A percentile compares a stretch with the other conserved stretches of the same genome.
Conservation (phyloP, 1,139 yeast species). For the Nakaseomyces glabratus region DNA sequence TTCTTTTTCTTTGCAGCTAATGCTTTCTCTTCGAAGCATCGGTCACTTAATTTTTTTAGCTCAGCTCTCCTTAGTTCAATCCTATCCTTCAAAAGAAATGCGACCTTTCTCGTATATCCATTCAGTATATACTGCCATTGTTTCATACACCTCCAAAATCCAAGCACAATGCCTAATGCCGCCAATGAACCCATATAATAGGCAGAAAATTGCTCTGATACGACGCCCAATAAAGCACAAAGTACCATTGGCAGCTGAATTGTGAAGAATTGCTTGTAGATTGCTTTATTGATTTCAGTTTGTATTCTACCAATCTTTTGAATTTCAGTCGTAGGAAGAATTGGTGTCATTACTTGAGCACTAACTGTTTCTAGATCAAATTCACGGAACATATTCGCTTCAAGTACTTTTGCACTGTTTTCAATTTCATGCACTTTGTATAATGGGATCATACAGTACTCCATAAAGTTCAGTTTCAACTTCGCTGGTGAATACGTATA, state of each 20-base stretch:
- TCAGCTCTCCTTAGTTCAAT: conserved; percentile 3
- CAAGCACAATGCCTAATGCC: conserved; percentile 28
- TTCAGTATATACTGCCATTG: conserved; percentile 1
- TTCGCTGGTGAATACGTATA: conserved; percentile 21
- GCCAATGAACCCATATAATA: conserved; percentile 30
- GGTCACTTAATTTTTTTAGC: too few relatives aligned
- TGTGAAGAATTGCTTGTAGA: conserved; percentile 25
- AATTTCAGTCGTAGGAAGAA: conserved; percentile 13
- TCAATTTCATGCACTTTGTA: conserved; percentile 12
- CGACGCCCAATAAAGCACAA: conserved; percentile 22
- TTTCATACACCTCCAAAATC: conserved; percentile 27
- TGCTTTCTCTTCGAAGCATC: too few relatives aligned
- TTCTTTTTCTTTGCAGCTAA: too few relatives aligned
- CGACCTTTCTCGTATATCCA: background rate
- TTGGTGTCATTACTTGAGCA: conserved; percentile 8
- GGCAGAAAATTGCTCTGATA: conserved; percentile 23
- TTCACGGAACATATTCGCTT: conserved; percentile 1
- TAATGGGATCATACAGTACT: conserved; percentile 23
- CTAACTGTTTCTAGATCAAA: conserved; percentile 6
- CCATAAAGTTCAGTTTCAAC: conserved; percentile 24
- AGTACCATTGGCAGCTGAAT: conserved; percentile 29
- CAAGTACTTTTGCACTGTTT: conserved; percentile 1
- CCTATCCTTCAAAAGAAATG: background rate
- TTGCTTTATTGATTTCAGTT: conserved; percentile 19
- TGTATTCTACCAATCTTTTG: conserved; percentile 20